phyloP scores from a whole-genome alignment of 2,329 filamentous ascomycete genomes.

The Talaromyces amestolkiae region DNA sequence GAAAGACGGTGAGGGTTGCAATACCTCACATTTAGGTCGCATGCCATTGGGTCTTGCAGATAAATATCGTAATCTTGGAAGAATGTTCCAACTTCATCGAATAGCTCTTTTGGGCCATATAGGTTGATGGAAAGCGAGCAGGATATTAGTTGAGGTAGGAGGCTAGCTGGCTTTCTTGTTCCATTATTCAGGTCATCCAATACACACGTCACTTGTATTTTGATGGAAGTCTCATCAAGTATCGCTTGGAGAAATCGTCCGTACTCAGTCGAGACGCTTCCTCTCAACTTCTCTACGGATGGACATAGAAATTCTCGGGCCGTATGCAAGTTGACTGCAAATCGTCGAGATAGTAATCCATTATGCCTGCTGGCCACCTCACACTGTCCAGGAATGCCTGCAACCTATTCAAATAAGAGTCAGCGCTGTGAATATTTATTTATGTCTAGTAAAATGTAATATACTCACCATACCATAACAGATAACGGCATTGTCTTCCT shows the following conservation, averaged over 20 bases:
- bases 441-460: neutral
- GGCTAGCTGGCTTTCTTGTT: neutral
- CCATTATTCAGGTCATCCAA: neutral
- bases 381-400: neutral
- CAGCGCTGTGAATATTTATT: neutral
- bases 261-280: neutral
- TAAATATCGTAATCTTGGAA: neutral
- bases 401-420: neutral
- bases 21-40: neutral
- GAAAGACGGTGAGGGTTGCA: constrained; percentile 5
- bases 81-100: neutral
- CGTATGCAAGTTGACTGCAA: neutral
- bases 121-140: neutral
- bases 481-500: neutral
- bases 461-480: neutral
- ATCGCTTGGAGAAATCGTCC: neutral
- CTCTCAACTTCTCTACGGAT: neutral
- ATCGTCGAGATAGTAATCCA: neutral
- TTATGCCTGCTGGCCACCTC: neutral
- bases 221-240: neutral
- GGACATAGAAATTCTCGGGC: neutral
- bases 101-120: neutral
- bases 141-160: neutral
- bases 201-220: neutral
- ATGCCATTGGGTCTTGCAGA: neutral